phyloP scores from a whole-genome alignment of 495 filamentous ascomycete species.

The Echria macrotheca region DNA sequence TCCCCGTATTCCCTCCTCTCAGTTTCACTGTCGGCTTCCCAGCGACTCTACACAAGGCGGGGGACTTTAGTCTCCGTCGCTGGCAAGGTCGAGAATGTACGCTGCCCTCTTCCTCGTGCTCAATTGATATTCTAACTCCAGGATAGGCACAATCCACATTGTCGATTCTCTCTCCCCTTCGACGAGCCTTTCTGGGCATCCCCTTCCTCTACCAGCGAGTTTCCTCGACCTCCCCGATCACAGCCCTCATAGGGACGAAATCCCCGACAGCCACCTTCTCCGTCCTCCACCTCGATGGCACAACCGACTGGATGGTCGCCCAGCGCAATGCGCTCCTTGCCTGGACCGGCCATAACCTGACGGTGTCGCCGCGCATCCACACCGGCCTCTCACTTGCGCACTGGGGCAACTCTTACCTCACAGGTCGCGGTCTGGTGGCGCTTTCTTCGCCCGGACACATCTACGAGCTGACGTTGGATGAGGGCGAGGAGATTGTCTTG shows the following conservation, averaged over 20 bases:
- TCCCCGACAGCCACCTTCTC: constrained; percentile 77
- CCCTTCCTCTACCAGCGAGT: constrained; percentile 94
- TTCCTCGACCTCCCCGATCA: constrained; percentile 77
- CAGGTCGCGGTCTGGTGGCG: constrained; percentile 80
- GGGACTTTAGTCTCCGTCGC: constrained; percentile 87
- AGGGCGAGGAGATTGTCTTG: constrained; percentile 79
- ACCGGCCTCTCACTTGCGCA: constrained; percentile 70
- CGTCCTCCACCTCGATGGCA: constrained; percentile 83
- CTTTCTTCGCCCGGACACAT: constrained; percentile 80
- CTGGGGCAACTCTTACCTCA: constrained; percentile 85
- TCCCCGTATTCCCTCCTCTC: constrained; percentile 87
- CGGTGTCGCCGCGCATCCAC: constrained; percentile 68
- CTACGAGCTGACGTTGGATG: constrained; percentile 70
- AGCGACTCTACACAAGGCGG: constrained; percentile 83
- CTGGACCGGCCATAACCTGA: constrained; percentile 89
- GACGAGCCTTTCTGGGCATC: constrained; percentile 69
- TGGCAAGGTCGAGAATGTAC: constrained; percentile 84
- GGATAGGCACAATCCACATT: constrained; percentile 80
- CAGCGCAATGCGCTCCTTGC: constrained; percentile 82
- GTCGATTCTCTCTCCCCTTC: constrained; percentile 77
- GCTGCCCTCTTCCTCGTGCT: background rate
- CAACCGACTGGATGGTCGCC: constrained; percentile 91
- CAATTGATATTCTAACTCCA: no score
- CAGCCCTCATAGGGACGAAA: constrained; percentile 79
- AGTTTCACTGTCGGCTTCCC: constrained; percentile 85